Percentiles rank a stretch among this genome's conserved stretches.
These are phyloP conservation scores for Hydrangea macrophylla DNA, from an alignment of 148 eudicot genomes.

Conservation along the genomic window DNA sequence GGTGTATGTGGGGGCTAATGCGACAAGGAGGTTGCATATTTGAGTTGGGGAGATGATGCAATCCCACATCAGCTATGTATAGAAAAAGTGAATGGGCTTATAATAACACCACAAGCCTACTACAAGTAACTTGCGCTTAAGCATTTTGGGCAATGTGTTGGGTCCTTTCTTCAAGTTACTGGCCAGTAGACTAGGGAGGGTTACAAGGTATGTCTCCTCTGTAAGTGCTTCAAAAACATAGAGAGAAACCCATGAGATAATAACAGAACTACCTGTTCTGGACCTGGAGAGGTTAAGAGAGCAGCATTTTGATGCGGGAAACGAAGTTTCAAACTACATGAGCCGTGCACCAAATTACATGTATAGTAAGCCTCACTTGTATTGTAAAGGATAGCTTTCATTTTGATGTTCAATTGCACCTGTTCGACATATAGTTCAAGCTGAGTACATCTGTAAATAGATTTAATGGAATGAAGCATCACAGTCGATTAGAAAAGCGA, in stretches of 20 bases:
- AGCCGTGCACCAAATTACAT: conserved; percentile 47
- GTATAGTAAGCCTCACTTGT: conserved; percentile 50
- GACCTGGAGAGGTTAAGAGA: conserved; percentile 63
- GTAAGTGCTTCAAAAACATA: not conserved
- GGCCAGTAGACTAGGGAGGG: too few species aligned
- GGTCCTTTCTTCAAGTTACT: too few species aligned
- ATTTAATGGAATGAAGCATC: conserved; percentile 7
- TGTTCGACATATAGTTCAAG: conserved; percentile 25
- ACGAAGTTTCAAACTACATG: conserved; percentile 49
- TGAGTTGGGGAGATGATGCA: too few species aligned
- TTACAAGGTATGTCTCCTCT: not conserved
- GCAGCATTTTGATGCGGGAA: conserved; percentile 55
- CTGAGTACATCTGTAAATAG: not conserved
- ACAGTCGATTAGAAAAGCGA: not conserved
- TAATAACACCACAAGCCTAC: too few species aligned
- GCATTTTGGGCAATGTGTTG: too few species aligned
- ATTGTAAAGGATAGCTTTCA: conserved; percentile 48
- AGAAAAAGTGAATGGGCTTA: too few species aligned
- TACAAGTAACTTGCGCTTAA: too few species aligned
- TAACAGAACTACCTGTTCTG: conserved; percentile 41
- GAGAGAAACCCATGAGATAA: not conserved
- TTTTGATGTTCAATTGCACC: conserved; percentile 46
- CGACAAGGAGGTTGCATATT: too few species aligned
- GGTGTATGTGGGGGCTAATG: too few species aligned
- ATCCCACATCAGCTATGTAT: too few species aligned